phyloP scores from a whole-genome alignment of 1,139 yeast genomes.

The Yamadazyma friedrichii region DNA sequence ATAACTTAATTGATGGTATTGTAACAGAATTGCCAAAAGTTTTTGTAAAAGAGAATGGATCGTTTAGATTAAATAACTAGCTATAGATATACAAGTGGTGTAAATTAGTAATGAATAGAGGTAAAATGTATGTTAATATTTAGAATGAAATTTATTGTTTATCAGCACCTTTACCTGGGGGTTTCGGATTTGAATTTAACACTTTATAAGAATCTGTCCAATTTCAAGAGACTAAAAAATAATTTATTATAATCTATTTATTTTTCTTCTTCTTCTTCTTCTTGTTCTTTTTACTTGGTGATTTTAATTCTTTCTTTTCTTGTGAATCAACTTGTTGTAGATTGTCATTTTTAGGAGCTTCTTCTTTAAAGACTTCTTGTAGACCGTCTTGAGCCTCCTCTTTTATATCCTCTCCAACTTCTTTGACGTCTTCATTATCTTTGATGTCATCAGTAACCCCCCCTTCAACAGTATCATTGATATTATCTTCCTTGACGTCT shows the following conservation, averaged over 20 bases:
- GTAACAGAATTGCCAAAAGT: conserved; percentile 74
- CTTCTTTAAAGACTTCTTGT: conserved; percentile 4
- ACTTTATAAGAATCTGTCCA: too few relatives aligned
- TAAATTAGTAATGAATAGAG: too few relatives aligned
- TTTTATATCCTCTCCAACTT: background rate
- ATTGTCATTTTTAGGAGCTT: conserved; percentile 5
- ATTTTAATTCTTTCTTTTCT: background rate
- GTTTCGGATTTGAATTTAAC: too few relatives aligned
- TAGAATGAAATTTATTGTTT: too few relatives aligned
- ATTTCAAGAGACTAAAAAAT: background rate
- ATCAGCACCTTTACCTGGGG: too few relatives aligned
- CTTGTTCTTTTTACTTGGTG: conserved; percentile 6
- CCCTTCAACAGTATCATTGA: conserved; percentile 5
- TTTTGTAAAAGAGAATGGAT: conserved; percentile 35
- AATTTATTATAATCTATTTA: conserved; percentile 4
- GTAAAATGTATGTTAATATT: too few relatives aligned
- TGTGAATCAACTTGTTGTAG: background rate
- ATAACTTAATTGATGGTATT: conserved; percentile 76
- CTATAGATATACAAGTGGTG: too few relatives aligned
- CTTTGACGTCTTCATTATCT: background rate
- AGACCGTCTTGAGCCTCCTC: background rate
- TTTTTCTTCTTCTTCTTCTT: conserved; percentile 9
- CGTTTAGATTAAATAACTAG: conserved; percentile 38
- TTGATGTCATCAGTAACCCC: background rate
- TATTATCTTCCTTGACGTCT: conserved; percentile 4